A percentile compares a stretch with the other conserved stretches of the same genome.
These are phyloP conservation scores for Beta vulgaris DNA, from an alignment of 148 eudicot species.

Conservation along the genomic window DNA sequence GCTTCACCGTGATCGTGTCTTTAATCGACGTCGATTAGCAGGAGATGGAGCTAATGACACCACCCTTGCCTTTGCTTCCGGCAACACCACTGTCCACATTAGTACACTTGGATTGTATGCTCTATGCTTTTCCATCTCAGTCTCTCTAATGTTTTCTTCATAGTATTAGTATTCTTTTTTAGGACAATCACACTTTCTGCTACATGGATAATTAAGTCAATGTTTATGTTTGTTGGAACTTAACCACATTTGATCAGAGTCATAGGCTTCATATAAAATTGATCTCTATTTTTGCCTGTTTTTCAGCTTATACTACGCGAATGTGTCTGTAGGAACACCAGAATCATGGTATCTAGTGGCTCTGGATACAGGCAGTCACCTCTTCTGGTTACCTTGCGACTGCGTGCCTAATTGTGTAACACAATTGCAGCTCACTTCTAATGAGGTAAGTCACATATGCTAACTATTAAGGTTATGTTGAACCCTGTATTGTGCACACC, in stretches of 20 bases:
- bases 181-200: neutral
- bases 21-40: constrained; percentile 56
- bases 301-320: constrained; percentile 85
- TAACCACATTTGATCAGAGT: neutral
- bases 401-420: constrained; percentile 36
- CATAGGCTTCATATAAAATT: neutral
- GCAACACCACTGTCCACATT: constrained; percentile 54
- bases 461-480: too few relatives aligned
- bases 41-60: constrained; percentile 9
- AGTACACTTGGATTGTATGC: constrained; percentile 68
- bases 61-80: constrained; percentile 46
- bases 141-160: neutral
- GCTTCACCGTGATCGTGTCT: constrained; percentile 63
- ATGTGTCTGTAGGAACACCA: constrained; percentile 81
- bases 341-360: constrained; percentile 64
- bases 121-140: constrained; percentile 1
- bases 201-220: neutral
- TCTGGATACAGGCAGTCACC: constrained; percentile 86
- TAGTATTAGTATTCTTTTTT: neutral
- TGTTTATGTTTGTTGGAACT: neutral
- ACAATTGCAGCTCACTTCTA: neutral
- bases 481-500: too few relatives aligned
- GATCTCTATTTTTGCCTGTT: neutral
- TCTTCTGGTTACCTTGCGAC: constrained; percentile 95
- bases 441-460: neutral